phyloP scores from a whole-genome alignment of 31 red algal genomes.

The Asparagopsis taxiformis region DNA sequence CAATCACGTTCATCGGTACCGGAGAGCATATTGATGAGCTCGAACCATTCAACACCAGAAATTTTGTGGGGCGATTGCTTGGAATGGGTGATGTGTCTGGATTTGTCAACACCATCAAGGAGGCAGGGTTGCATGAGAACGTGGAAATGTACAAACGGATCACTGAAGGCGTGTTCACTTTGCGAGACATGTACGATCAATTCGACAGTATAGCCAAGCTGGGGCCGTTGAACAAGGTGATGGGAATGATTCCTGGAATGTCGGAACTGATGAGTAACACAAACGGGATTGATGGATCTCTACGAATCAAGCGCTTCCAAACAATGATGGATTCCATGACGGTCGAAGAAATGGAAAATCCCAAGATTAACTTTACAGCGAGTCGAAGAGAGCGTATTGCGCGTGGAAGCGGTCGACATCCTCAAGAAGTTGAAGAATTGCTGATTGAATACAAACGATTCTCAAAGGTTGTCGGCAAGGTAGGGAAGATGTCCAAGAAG shows the following conservation, averaged over 20 bases:
- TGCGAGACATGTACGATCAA: slow-evolving; percentile 96
- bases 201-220: slow-evolving; percentile 78
- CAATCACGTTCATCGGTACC: slow-evolving; percentile 93
- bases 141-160: slow-evolving; percentile 89
- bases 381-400: slow-evolving; percentile 84
- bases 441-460: slow-evolving; percentile 85
- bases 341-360: slow-evolving; percentile 85
- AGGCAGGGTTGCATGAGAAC: slow-evolving; percentile 89
- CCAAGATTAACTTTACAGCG: slow-evolving; percentile 71
- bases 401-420: slow-evolving; percentile 76
- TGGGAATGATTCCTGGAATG: slow-evolving; percentile 95
- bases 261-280: slow-evolving; percentile 78
- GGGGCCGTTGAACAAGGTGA: slow-evolving; percentile 94
- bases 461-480: slow-evolving; percentile 80
- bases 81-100: slow-evolving; percentile 96
- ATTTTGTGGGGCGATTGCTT: slow-evolving; percentile 90
- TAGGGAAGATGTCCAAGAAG: slow-evolving; percentile 93
- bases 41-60: slow-evolving; percentile 83
- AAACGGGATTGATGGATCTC: slow-evolving; percentile 79
- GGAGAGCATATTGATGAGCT: slow-evolving; percentile 99
- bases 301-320: slow-evolving; percentile 78
- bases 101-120: slow-evolving; percentile 88
- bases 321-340: slow-evolving; percentile 98
- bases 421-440: slow-evolving; percentile 82
- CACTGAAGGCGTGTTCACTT: slow-evolving; percentile 87